These are phyloP conservation scores for Lactarius tabidus DNA, from an alignment of 768 basidiomycete species.

Conservation along the genomic window DNA sequence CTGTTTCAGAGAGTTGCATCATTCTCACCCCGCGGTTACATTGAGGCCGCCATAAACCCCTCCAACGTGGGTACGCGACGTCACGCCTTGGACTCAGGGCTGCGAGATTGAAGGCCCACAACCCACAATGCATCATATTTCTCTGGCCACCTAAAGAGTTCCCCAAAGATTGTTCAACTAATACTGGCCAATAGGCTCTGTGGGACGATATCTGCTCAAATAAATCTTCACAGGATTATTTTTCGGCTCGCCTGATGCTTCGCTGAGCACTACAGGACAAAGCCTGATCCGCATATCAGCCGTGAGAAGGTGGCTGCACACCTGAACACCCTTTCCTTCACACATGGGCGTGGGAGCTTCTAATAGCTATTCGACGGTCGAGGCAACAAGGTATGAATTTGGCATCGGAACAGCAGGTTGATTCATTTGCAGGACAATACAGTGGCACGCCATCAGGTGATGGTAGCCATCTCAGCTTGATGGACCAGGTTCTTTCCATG, in stretches of 20 bases:
- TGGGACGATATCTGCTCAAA: not conserved
- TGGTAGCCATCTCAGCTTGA: not conserved
- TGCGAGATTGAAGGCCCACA: not conserved
- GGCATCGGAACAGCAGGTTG: not conserved
- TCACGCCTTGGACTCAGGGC: not conserved
- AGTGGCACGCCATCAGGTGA: not conserved
- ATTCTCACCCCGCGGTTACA: not conserved
- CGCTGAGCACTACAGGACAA: not conserved
- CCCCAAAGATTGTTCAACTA: not conserved
- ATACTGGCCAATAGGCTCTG: not conserved
- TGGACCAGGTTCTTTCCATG: not conserved
- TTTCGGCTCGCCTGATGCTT: not conserved
- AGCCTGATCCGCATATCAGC: not conserved
- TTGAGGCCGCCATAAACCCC: not conserved
- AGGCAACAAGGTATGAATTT: not conserved
- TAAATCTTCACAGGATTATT: not conserved
- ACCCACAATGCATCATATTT: not conserved
- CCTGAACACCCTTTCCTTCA: not conserved
- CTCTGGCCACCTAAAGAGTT: not conserved
- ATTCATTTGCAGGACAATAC: not conserved
- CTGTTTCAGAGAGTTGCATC: not conserved
- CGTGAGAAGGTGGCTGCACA: not conserved
- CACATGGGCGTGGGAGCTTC: not conserved
- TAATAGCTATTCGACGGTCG: not conserved
- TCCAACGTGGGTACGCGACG: not conserved